phyloP scores from a whole-genome alignment of 2,329 filamentous ascomycete genomes.

The Sporothrix humicola region DNA sequence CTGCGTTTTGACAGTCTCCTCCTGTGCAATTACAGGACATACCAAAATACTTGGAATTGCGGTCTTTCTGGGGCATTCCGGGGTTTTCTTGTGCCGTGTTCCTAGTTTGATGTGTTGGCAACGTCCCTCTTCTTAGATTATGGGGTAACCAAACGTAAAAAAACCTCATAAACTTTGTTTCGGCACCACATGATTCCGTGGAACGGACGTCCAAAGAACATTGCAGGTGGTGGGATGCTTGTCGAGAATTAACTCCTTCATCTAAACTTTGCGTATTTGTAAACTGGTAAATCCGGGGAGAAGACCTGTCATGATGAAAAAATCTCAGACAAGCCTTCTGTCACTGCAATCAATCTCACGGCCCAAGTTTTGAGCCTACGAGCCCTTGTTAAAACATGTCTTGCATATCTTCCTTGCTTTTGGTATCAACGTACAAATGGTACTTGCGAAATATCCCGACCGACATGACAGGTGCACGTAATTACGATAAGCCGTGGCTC shows the following conservation, averaged over 20 bases:
- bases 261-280: background rate
- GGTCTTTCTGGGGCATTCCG: no score
- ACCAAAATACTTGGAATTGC: background rate
- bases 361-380: background rate
- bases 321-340: background rate
- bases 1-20: background rate
- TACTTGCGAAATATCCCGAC: background rate
- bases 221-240: background rate
- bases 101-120: background rate
- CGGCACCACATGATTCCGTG: background rate
- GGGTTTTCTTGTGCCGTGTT: background rate
- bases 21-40: background rate
- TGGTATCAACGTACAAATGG: background rate
- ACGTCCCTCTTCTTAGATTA: background rate
- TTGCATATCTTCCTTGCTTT: background rate
- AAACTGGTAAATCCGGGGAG: background rate
- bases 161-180: background rate
- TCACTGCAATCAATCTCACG: background rate
- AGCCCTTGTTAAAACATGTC: background rate
- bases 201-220: background rate
- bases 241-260: background rate
- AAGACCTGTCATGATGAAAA: background rate
- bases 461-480: constrained; percentile 4
- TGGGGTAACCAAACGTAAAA: background rate
- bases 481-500: background rate